A percentile compares a stretch with the other conserved stretches of the same genome.
Evolutionary conservation across 192 early-diverging fungal species (phyloP).

Genomic region (Funneliformis geosporum): DNA sequence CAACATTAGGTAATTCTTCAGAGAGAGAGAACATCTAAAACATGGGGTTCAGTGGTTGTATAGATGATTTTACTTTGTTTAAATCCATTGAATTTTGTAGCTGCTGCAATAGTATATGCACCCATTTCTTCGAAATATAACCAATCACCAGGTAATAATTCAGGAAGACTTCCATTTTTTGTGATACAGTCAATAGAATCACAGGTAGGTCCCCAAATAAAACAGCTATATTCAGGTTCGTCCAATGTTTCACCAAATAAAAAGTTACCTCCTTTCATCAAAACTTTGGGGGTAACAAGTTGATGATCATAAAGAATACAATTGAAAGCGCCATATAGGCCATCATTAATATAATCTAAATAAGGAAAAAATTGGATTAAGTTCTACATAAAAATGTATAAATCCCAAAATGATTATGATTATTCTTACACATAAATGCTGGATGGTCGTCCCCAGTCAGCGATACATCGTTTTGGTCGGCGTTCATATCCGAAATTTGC

Average conservation of each 20-base stretch:
- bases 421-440: background rate
- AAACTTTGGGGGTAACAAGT: slow-evolving; percentile 67
- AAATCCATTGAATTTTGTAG: slow-evolving; percentile 88
- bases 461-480: background rate
- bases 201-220: slow-evolving; percentile 97
- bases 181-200: slow-evolving; percentile 97
- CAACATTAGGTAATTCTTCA: too few relatives aligned
- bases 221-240: slow-evolving; percentile 59
- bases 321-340: slow-evolving; percentile 98
- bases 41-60: slow-evolving; percentile 67
- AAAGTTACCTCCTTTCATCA: slow-evolving; percentile 49
- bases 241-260: slow-evolving; percentile 31
- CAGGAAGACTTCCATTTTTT: slow-evolving; percentile 65
- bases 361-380: slow-evolving; percentile 20
- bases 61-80: slow-evolving; percentile 79
- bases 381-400: slow-evolving; percentile 16
- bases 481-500: background rate
- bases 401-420: background rate
- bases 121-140: slow-evolving; percentile 95
- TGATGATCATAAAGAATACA: slow-evolving; percentile 98
- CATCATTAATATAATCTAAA: slow-evolving; percentile 94
- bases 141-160: slow-evolving; percentile 95
- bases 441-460: background rate
- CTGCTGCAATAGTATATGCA: slow-evolving; percentile 93
- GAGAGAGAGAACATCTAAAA: background rate